Base-by-base conservation (phyloP, 306 rosid genomes). In the Carpinus viminea region DNA sequence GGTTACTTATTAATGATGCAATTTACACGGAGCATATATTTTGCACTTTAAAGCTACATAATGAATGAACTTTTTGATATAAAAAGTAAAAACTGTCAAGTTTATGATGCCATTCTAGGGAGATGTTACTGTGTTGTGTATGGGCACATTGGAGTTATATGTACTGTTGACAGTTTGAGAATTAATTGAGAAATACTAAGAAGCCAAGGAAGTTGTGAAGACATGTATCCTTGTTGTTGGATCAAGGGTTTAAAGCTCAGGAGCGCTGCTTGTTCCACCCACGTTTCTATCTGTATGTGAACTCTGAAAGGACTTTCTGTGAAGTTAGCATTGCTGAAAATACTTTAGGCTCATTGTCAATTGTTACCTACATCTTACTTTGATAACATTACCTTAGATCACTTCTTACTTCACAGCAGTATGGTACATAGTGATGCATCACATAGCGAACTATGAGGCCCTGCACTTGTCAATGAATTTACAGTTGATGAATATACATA, bases 201-300 rank as follows among this genome's bases (percentile, higher is more conserved):
- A 66, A 66, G 72, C 72, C 72, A 38, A 66, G 17, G 50, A 66
- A 66, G 51, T 64, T 72, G 68, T 86, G 87, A 79, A 96, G 99
- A 80, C 89, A 91, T 85, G 98, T 96, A 76, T 88, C 98, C 12
- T 81, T 96, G 82, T 82, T 96, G 85, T 85, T 93, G 88, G 99
- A 96, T 86, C 93, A 89, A 83, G 90, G 89, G 36, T 96, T 93
- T 82, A 93, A 88, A 88, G 77, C 88, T 47, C 92, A 89, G 79
- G 81, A 84, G 72, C 80, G 53, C 60, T 93, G 98, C 83, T 90
- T 91, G 89, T 96, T 96, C 87, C 99, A 96, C 76, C 99, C 99
- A 51, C 55, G 34, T 16, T 6, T 64, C 38, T 60, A 4, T 31
- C 45, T 64, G 70, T 34, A 64, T 64, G 20, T 16, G 70, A 64